Base-by-base conservation (phyloP, 805 yeast species). In the Naumovozyma baii region DNA sequence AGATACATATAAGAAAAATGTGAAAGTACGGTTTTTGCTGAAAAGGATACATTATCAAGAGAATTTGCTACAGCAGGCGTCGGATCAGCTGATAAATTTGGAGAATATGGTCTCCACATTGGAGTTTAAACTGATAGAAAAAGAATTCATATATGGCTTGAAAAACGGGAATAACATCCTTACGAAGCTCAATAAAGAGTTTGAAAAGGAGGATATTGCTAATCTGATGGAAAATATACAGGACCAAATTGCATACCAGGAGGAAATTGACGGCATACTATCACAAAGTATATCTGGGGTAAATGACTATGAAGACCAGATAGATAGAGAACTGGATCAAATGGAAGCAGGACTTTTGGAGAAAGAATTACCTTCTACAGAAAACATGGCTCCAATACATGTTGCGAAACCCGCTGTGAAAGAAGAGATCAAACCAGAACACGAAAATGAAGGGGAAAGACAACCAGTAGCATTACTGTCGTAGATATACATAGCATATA, bases 51-150 rank as follows among this genome's bases (percentile, higher is more conserved):
- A 86, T 56, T 87, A 83, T 54, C 97, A 92, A 59, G 77, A 82
- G 49, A 70, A 74, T 29, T 63, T 83, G n/a, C 64, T 90, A 2
- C 64, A 64, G 18, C 80, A 79, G 47, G 81, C 95, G 0, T 81
- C 78, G 30, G 76, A 72, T 33, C 98, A 92, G 61, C 66, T 88
- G 22, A 80, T 78, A 41, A 81, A 83, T 30, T 61, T 92, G 29
- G 96, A 90, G 57, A 73, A 76, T 43, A 72, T 92, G 58, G 81
- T 85, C 7, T 73, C 78, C 17, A 79, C 79, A 8, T 82, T 92
- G 29, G 97, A 92, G 61, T 87, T 86, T 64, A 90, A 94, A 52
- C 63, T 85, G 42, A 78, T 92, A 25, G 97, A 92, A 56, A 76
- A 78, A 46, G 95, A 87, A 51, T 87, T 92, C 32, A 49, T 88